phyloP scores from a whole-genome alignment of 306 rosid genomes.

The Ormosia semicastrata region DNA sequence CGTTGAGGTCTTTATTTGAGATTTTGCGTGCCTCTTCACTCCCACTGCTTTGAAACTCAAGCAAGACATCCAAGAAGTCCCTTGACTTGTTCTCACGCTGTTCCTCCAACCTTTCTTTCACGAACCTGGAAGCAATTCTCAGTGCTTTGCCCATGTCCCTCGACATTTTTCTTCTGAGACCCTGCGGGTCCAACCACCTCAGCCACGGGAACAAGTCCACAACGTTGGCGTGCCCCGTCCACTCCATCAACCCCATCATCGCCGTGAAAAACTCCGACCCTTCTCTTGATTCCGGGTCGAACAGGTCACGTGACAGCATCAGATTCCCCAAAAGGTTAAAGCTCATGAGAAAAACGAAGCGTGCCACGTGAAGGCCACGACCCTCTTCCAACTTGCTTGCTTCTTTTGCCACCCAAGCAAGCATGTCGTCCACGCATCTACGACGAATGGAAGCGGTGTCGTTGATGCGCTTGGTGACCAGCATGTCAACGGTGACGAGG shows the following conservation, averaged over 20 bases:
- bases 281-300: conserved; percentile 37
- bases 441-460: conserved; percentile 39
- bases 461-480: conserved; percentile 49
- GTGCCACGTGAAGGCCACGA: conserved; percentile 48
- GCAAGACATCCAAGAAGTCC: conserved; percentile 61
- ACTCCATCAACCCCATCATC: conserved; percentile 48
- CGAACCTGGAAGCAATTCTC: conserved; percentile 40
- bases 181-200: conserved; percentile 54
- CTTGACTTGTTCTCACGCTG: not conserved
- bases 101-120: conserved; percentile 36
- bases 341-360: conserved; percentile 50
- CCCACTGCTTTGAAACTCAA: conserved; percentile 48
- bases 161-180: conserved; percentile 47
- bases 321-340: conserved; percentile 63
- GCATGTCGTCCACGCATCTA: conserved; percentile 51
- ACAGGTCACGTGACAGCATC: conserved; percentile 54
- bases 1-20: conserved; percentile 48
- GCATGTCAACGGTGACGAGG: conserved; percentile 58
- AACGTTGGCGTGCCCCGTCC: conserved; percentile 46
- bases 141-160: conserved; percentile 53
- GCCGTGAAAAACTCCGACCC: conserved; percentile 53
- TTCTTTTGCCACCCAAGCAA: conserved; percentile 50
- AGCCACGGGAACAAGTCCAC: conserved; percentile 56
- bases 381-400: not conserved
- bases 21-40: conserved; percentile 33